phyloP scores from a whole-genome alignment of 1,139 yeast species.

The Meyerozyma guilliermondii region DNA sequence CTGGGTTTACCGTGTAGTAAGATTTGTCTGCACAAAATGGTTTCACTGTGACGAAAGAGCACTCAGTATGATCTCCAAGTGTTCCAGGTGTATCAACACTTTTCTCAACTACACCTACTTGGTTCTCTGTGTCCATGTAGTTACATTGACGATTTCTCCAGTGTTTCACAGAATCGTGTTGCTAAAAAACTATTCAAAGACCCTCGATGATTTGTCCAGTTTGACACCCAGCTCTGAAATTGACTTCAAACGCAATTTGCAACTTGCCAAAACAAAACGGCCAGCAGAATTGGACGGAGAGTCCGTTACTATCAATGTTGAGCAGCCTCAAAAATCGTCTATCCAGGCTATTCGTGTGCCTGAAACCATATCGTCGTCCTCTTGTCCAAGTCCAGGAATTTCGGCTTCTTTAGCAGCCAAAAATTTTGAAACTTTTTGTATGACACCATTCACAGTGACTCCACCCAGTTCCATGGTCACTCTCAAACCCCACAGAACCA shows the following conservation, averaged over 20 bases:
- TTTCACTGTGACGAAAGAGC: conserved; percentile 6
- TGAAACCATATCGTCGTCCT: background rate
- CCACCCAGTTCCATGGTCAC: conserved; percentile 1
- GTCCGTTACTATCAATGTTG: conserved; percentile 11
- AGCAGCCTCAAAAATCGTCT: conserved; percentile 10
- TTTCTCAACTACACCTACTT: conserved; percentile 28
- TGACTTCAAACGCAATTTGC: conserved; percentile 11
- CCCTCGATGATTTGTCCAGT: conserved; percentile 28
- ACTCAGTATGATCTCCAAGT: conserved; percentile 4
- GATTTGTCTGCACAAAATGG: conserved; percentile 2
- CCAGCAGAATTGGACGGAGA: conserved; percentile 1
- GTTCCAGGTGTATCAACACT: conserved; percentile 11
- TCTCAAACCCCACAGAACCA: conserved; percentile 2
- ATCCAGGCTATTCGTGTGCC: conserved; percentile 10
- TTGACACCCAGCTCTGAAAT: conserved; percentile 21
- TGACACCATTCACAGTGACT: conserved; percentile 32
- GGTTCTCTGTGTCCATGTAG: conserved; percentile 38
- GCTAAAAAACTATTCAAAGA: conserved; percentile 22
- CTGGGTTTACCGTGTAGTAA: background rate
- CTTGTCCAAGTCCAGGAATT: conserved; percentile 14
- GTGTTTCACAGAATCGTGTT: conserved; percentile 23
- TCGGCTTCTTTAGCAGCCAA: conserved; percentile 42
- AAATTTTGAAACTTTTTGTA: conserved; percentile 53
- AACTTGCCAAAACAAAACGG: conserved; percentile 4
- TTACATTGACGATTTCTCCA: conserved; percentile 32